Evolutionary conservation across 495 filamentous ascomycete genomes (phyloP), one percentile per base, ranked within the genome.

Genomic region (Tuber microsphaerosporum): DNA sequence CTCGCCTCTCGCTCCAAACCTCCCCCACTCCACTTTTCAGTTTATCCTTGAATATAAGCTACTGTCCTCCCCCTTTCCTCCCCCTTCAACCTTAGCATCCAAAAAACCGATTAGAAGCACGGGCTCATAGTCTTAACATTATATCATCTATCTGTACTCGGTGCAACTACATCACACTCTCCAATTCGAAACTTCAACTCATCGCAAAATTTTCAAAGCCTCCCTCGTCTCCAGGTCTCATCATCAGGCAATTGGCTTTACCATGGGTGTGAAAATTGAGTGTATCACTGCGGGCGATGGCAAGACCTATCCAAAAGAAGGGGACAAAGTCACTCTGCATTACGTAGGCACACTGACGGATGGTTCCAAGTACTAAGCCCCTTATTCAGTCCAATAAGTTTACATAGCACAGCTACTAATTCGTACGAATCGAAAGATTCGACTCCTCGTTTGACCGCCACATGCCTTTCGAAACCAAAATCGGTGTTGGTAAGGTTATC

Each of bases 401-500:
- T 39, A 34, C 22, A 71, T 20, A 82, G 74, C 22, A 22, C 43
- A 75, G 68, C 41, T 76, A 14, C 72, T 14, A 20, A 70, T 75
- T 39, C 10, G 56, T 2, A 31, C 56, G 56, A 31, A 34, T 34
- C 16, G 34, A 19, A 79, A 92, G 90, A 79, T 92, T 92, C 82
- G 90, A 92, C 83, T 88, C 89, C 76, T 91, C 90, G 74, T 83
- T 84, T 69, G 85, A 86, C 43, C 85, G 87, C 71, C 84, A 84
- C 16, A 31, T 51, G 20, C 85, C 86, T 73, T 90, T 92, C 81
- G 76, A 81, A 69, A 88, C 86, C 74, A 75, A 83, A 74, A 91
- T 92, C 77, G 90, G 90, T 72, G 82, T 86, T 71, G 90, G 90
- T 70, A 84, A 86, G 79, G 88, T 92, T 78, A 92, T 92, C 80